Base-by-base conservation (phyloP, 148 eudicot genomes). In the Oxyria digyna region DNA sequence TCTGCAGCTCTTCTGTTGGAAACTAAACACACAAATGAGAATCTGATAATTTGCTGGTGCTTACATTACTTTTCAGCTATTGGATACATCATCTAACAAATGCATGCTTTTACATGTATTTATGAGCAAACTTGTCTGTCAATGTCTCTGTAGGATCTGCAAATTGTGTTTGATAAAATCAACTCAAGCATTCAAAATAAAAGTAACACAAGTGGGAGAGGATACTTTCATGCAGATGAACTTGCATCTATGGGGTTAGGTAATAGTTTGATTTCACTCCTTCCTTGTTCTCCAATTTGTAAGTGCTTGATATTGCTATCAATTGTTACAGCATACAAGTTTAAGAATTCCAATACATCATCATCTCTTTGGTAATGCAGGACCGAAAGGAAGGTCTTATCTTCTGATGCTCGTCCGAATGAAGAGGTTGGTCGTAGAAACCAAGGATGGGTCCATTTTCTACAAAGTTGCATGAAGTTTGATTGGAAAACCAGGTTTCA, bases 341-440 rank as follows among this genome's bases (percentile, higher is more conserved):
- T 55, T 27, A 17, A 29, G 7, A 57, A 10, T 14, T 23, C 35
- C 33, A 55, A 55, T 23, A 24, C 33, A 55, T 55, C 63, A 57
- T 57, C 64, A 14, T 57, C 8, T 20, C 35, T 57, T 11, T 57
- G n/a, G 27, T 57, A 35, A 48, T 80, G 84, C 87, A 91, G 97
- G 97, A 62, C 74, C 79, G 45, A 91, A 86, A 74, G 89, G 77
- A 52, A 86, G 89, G 77, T 86, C 97, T 11, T 88, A 84, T 43
- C 71, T 91, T 6, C 62, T 91, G 75, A 42, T 86, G 75, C 89
- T 91, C 18, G 79, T 91, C 50, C 86, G 84, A 67, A 73, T 88
- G 95, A 91, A 88, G 57, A 68, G 74, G 15, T 63, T 91, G 65
- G 71, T 74, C 23, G 85, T 91, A 46, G 91, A 91, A 80, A 88